phyloP scores from a whole-genome alignment of 768 basidiomycete genomes.

The Pleurotus tuoliensis region DNA sequence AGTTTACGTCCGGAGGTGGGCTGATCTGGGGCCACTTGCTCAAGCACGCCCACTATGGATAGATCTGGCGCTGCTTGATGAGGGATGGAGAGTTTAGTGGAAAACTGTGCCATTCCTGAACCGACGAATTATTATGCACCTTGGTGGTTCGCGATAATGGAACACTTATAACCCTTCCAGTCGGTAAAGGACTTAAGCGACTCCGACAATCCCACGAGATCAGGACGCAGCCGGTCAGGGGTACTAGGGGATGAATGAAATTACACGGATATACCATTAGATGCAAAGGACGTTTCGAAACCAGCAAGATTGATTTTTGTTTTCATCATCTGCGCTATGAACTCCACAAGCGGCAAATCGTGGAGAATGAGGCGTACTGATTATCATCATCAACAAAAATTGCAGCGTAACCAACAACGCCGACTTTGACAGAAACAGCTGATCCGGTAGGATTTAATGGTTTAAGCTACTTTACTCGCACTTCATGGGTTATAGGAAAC shows the following conservation, averaged over 20 bases:
- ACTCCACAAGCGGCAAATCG: neutral
- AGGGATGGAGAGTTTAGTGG: constrained; percentile 51
- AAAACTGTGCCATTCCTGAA: constrained; percentile 18
- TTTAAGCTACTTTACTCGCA: too few species aligned
- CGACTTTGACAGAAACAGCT: too few species aligned
- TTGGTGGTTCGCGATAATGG: neutral
- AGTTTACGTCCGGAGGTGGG: constrained; percentile 57
- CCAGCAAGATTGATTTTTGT: too few species aligned
- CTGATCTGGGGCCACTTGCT: constrained; percentile 49
- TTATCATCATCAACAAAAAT: neutral
- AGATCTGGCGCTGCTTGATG: constrained; percentile 40
- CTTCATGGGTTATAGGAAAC: too few species aligned
- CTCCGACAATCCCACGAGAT: too few species aligned
- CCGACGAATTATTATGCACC: too few species aligned
- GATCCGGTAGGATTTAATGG: too few species aligned
- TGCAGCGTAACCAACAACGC: neutral
- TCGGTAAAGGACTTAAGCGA: neutral
- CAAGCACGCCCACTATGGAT: constrained; percentile 54
- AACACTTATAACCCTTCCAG: neutral
- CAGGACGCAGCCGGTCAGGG: neutral
- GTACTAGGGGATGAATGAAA: neutral
- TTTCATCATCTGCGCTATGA: neutral
- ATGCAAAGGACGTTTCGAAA: neutral
- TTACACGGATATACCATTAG: neutral
- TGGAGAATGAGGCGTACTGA: too few species aligned